Evolutionary conservation across 2,329 filamentous ascomycete species (phyloP), one percentile per base, ranked within the genome.

Genomic region (Atkinsonella hypoxylon): DNA sequence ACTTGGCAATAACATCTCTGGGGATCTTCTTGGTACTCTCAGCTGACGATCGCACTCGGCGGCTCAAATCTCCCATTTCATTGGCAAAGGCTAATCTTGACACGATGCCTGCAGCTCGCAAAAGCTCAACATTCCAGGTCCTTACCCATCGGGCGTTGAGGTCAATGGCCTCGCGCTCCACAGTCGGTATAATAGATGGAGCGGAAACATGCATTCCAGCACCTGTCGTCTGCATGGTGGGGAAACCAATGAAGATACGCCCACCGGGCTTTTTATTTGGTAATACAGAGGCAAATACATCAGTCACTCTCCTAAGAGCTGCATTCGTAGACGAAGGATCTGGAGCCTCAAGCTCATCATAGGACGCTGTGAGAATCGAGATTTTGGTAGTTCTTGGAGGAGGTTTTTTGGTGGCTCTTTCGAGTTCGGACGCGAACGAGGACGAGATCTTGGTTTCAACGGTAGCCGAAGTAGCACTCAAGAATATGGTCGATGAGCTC

Each of bases 161-260:
- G 66, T 98, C 93, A 52, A 98, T 95, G 49, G 89, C 93, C 64
- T 98, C 93, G 62, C 93, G 82, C 67, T 98, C 93, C 2, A 98
- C 94, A 0, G 93, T 98, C 0, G 93, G 93, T 51, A 98, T 98
- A 13, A 98, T 83, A 0, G 91, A 96, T 1, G 90, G 93, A 0
- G 93, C 93, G 12, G 91, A 97, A 31, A 98, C 86, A 65, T 98
- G 93, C 63, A 94, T 86, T 15, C 91, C 87, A 30, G 91, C 82
- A 50, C 91, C 93, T 0, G 94, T 98, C 0, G 93, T 98, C 70
- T 98, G 93, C 58, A 91, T 90, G 1, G 93, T 98, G 3, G 93
- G 91, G 62, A 98, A 98, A 0, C 93, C 93, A 61, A 98, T 98
- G 61, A 97, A 98, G 50, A 98, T 87, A 49, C 88, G 83, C 7